Percentiles rank a stretch among this genome's conserved stretches.
Evolutionary conservation across 2,329 filamentous ascomycete genomes (phyloP).

Genomic region (Cytospora piceicola): DNA sequence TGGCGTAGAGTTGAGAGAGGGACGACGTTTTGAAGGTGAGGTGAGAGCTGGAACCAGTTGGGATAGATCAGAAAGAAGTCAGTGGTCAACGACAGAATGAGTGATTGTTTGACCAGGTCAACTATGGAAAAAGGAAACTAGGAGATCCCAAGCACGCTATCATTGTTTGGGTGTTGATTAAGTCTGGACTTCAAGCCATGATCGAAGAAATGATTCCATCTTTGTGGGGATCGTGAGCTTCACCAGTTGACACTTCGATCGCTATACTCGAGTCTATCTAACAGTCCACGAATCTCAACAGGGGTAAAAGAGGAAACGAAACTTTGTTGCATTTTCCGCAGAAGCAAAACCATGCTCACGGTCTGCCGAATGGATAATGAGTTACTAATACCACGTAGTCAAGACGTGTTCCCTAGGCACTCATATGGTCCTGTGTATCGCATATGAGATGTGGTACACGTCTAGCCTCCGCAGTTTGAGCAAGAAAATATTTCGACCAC

Average conservation of each 20-base stretch:
- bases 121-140: neutral
- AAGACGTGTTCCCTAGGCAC: too few species aligned
- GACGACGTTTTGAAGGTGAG: conserved; percentile 31
- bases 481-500: too few species aligned
- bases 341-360: too few species aligned
- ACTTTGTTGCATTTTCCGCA: neutral
- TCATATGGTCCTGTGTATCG: too few species aligned
- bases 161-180: neutral
- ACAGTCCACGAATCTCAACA: conserved; percentile 11
- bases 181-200: neutral
- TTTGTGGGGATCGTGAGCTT: conserved; percentile 7
- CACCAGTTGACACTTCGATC: too few species aligned
- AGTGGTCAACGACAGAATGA: too few species aligned
- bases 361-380: too few species aligned
- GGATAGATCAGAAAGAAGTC: neutral
- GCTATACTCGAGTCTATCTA: too few species aligned
- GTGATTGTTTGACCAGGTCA: too few species aligned
- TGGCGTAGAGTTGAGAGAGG: conserved; percentile 47
- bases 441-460: too few species aligned
- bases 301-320: conserved; percentile 9
- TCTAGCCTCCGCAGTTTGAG: too few species aligned
- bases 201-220: neutral
- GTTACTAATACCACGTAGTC: too few species aligned
- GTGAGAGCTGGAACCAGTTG: neutral
- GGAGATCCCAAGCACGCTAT: neutral